phyloP scores from a whole-genome alignment of 2,329 filamentous ascomycete genomes.

The Fusarium mundagurra region DNA sequence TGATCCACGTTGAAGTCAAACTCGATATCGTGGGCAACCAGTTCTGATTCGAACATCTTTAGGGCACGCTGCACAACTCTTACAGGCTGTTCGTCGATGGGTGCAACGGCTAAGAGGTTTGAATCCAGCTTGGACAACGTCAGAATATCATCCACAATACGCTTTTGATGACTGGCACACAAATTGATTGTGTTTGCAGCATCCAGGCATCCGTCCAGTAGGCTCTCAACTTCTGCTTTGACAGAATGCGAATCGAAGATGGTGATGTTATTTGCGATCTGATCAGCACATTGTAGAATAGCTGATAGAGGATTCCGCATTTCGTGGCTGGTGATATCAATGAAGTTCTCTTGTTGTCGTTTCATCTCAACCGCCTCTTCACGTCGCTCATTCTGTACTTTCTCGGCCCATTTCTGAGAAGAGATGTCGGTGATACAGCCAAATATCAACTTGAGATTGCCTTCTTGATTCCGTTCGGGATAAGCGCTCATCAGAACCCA shows the following conservation, averaged over 20 bases:
- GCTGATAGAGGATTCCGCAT: slow-evolving; percentile 81
- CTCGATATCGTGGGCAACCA: slow-evolving; percentile 76
- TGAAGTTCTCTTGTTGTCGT: slow-evolving; percentile 75
- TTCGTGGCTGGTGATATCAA: slow-evolving; percentile 79
- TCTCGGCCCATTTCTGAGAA: slow-evolving; percentile 85
- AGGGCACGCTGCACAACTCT: slow-evolving; percentile 74
- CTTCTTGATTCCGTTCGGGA: slow-evolving; percentile 73
- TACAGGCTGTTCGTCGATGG: slow-evolving; percentile 74
- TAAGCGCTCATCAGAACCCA: slow-evolving; percentile 84
- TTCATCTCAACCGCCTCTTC: slow-evolving; percentile 86
- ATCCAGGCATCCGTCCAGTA: slow-evolving; percentile 70
- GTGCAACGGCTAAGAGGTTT: slow-evolving; percentile 74
- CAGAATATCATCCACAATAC: slow-evolving; percentile 74
- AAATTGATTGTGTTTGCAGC: slow-evolving; percentile 84
- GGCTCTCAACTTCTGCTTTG: slow-evolving; percentile 56
- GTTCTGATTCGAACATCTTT: slow-evolving; percentile 83
- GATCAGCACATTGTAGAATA: slow-evolving; percentile 79
- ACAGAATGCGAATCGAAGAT: slow-evolving; percentile 51
- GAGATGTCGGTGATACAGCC: slow-evolving; percentile 88
- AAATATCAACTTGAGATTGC: slow-evolving; percentile 77
- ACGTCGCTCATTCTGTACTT: slow-evolving; percentile 78
- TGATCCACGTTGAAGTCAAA: slow-evolving; percentile 75
- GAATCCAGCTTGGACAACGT: slow-evolving; percentile 77
- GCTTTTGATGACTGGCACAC: slow-evolving; percentile 82
- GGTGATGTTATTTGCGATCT: slow-evolving; percentile 67